Percentiles rank a stretch among this genome's conserved stretches.
These are phyloP conservation scores for Nakazawaea populi DNA, from an alignment of 805 yeast species.

Conservation along the genomic window DNA sequence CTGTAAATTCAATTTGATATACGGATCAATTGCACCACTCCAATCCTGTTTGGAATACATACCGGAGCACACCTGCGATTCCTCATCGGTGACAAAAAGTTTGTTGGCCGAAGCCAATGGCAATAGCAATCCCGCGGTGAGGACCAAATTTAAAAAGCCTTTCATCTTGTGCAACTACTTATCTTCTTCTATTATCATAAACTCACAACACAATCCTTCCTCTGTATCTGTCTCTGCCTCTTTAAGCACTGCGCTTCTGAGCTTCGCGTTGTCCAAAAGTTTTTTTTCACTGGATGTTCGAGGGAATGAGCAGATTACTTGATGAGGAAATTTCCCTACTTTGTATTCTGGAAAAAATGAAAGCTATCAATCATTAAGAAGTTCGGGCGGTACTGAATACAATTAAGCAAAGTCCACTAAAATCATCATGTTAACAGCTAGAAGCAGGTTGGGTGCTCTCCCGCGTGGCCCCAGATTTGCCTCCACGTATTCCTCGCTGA, in stretches of 20 bases:
- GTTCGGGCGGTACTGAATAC: no score
- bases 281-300: no score
- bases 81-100: slow-evolving; percentile 41
- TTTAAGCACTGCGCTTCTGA: not conserved
- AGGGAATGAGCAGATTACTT: not conserved
- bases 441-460: not conserved
- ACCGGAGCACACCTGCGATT: slow-evolving; percentile 78
- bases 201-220: not conserved
- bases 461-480: not conserved
- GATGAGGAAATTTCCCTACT: not conserved
- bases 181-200: no score
- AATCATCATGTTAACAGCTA: not conserved
- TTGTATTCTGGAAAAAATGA: no score
- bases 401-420: no score
- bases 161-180: no score
- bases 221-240: no score
- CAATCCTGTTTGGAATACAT: slow-evolving; percentile 83
- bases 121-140: not conserved
- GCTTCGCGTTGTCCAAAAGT: not conserved
- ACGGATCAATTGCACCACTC: slow-evolving; percentile 74
- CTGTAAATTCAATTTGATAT: slow-evolving; percentile 42
- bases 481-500: slow-evolving; percentile 12
- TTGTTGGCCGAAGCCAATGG: slow-evolving; percentile 35
- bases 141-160: no score
- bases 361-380: no score